These are phyloP conservation scores for Sherardia arvensis DNA, from an alignment of 257 asterid genomes.

Conservation along the genomic window DNA sequence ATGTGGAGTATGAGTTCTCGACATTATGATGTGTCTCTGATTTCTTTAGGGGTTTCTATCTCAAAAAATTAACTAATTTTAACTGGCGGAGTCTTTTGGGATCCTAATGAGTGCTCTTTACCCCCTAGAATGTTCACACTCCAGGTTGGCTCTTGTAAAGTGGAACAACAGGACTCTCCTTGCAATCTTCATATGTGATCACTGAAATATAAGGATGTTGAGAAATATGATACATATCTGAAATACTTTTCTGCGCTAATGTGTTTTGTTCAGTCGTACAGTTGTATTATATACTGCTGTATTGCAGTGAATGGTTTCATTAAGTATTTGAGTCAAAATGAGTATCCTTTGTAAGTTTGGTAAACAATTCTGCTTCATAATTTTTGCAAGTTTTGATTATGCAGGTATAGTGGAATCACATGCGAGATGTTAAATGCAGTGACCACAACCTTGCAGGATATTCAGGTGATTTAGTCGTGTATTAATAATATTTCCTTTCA, in stretches of 20 bases:
- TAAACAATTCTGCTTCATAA: background rate
- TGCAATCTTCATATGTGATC: background rate
- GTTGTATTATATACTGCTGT: background rate
- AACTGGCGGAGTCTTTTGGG: background rate
- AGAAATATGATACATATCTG: background rate
- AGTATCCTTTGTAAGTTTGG: background rate
- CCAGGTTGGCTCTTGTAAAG: too few relatives aligned
- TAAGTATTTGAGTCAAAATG: background rate
- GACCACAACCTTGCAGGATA: conserved; percentile 72
- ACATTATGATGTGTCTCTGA: background rate
- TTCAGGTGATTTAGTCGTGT: conserved; percentile 50
- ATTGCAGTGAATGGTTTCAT: background rate
- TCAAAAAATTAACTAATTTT: too few relatives aligned
- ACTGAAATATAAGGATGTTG: background rate
- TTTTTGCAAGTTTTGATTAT: conserved; percentile 18
- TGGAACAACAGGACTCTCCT: background rate
- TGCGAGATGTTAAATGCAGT: conserved; percentile 65
- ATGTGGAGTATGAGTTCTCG: too few relatives aligned
- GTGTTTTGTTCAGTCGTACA: background rate
- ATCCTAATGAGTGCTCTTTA: too few relatives aligned
- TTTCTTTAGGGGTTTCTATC: background rate
- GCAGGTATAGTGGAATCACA: conserved; percentile 96
- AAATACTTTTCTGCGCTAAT: background rate
- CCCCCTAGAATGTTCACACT: too few relatives aligned
- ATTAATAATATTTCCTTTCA: conserved; percentile 4